Evolutionary conservation across 768 basidiomycete species (phyloP), one percentile per base, ranked within the genome.

Genomic region (Suillus variegatus): DNA sequence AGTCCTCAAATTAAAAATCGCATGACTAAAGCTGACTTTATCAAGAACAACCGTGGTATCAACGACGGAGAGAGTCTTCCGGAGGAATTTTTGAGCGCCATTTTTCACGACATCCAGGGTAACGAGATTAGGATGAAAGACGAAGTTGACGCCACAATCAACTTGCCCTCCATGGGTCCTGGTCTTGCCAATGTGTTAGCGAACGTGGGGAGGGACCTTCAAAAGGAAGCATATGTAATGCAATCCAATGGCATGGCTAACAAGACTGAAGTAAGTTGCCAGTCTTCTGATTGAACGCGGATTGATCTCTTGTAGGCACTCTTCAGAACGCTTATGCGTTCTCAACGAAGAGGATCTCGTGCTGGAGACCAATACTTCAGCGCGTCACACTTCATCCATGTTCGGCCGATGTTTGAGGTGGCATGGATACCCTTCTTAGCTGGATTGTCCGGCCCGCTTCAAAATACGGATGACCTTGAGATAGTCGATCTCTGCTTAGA

Each of bases 111-210:
- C 51, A 99, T 99, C 69, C 86, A 88, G 64, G 82, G 76, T 51
- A 95, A 97, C 71, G 97, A 99, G 76, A 99, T 99, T 70, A 86
- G 93, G 72, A 99, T 99, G 97, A 98, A 98, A 79, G 97, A 99
- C 72, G 97, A 99, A 80, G 80, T 95, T 32, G 95, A 96, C 70
- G 81, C 85, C 36, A 80, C 80, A 8, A 46, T 66, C 28, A 75
- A 63, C 65, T 71, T 86, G 28, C 75, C 80, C 10, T 72, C 81
- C 5, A 64, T 82, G 40, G 86, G 86, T 3, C 86, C 93, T 25
- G 95, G 95, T 14, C 77, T 97, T 43, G 91, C 93, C 1, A 88
- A 86, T 68, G 92, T 91, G 9, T 78, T 99, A 18, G 93, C 92
- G 3, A 91, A 88, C 61, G 95, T 99, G 35, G 97, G 97, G 10